Evolutionary conservation across 306 rosid species (phyloP).

Genomic region (Hippophae gyantsensis): DNA sequence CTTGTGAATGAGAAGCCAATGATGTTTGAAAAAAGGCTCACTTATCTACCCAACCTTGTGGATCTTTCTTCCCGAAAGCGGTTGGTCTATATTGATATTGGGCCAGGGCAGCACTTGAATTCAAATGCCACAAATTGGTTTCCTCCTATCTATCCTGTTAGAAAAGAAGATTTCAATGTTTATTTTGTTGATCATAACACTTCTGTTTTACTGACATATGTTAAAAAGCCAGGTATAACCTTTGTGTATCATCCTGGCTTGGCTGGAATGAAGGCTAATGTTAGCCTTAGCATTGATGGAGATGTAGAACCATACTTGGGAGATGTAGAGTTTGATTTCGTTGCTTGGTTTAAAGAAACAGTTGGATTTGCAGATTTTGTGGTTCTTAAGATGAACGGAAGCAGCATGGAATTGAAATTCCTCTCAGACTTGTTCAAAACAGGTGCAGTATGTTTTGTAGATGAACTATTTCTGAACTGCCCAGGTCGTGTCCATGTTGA

Average conservation of each 20-base stretch:
- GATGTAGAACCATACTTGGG: slow-evolving; percentile 46
- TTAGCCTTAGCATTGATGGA: slow-evolving; percentile 8
- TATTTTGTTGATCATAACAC: slow-evolving; percentile 73
- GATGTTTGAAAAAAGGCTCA: slow-evolving; percentile 18
- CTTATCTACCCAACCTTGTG: slow-evolving; percentile 54
- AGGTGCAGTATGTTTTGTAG: slow-evolving; percentile 63
- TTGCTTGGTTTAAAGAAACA: slow-evolving; percentile 77
- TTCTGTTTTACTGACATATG: slow-evolving; percentile 50
- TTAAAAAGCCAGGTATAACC: slow-evolving; percentile 58
- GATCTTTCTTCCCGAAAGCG: slow-evolving; percentile 40
- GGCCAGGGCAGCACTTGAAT: slow-evolving; percentile 40
- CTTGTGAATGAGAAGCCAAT: slow-evolving; percentile 36
- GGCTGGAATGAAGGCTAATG: slow-evolving; percentile 27
- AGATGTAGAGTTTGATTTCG: slow-evolving; percentile 60
- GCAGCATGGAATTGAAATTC: slow-evolving; percentile 56
- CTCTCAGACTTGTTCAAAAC: slow-evolving; percentile 50
- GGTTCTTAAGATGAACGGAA: slow-evolving; percentile 79
- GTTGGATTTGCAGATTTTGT: slow-evolving; percentile 58
- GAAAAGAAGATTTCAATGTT: slow-evolving; percentile 43
- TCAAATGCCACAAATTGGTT: slow-evolving; percentile 39
- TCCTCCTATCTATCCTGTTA: slow-evolving; percentile 58
- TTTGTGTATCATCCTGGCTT: slow-evolving; percentile 84
- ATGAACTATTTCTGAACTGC: slow-evolving; percentile 75
- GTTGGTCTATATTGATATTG: slow-evolving; percentile 62
- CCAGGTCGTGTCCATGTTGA: slow-evolving; percentile 29